Evolutionary conservation across 2,329 filamentous ascomycete genomes (phyloP).

Genomic region (Cercospora canescens): DNA sequence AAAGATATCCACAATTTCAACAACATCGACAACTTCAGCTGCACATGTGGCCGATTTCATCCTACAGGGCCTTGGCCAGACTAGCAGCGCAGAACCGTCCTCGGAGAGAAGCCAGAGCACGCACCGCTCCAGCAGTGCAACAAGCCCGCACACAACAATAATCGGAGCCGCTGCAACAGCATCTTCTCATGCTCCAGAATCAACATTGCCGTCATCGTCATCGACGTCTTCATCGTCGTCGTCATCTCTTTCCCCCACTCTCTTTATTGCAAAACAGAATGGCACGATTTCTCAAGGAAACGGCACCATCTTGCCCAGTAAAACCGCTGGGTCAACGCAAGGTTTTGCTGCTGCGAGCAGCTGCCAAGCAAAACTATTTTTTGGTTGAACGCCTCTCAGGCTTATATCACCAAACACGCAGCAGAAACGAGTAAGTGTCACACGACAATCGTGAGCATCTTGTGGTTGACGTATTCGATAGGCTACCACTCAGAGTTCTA

Average conservation of each 20-base stretch:
- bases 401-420: not conserved
- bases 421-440: slow-evolving; percentile 8
- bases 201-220: not conserved
- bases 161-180: not conserved
- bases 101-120: not conserved
- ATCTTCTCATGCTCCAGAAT: not conserved
- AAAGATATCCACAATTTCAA: not conserved
- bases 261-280: not conserved
- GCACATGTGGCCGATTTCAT: not conserved
- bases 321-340: not conserved
- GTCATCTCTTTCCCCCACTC: not conserved
- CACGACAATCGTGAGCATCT: not conserved
- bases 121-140: not conserved
- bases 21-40: not conserved
- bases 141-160: not conserved
- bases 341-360: slow-evolving; percentile 9
- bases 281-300: not conserved
- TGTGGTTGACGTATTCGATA: not conserved
- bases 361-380: slow-evolving; percentile 13
- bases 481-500: not conserved
- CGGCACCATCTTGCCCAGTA: not conserved
- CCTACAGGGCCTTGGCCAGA: not conserved
- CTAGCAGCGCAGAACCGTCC: not conserved
- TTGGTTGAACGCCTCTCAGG: not conserved
- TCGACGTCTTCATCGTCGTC: not conserved